Evolutionary conservation across 2,329 filamentous ascomycete species (phyloP).

Genomic region (Xylaria digitata): DNA sequence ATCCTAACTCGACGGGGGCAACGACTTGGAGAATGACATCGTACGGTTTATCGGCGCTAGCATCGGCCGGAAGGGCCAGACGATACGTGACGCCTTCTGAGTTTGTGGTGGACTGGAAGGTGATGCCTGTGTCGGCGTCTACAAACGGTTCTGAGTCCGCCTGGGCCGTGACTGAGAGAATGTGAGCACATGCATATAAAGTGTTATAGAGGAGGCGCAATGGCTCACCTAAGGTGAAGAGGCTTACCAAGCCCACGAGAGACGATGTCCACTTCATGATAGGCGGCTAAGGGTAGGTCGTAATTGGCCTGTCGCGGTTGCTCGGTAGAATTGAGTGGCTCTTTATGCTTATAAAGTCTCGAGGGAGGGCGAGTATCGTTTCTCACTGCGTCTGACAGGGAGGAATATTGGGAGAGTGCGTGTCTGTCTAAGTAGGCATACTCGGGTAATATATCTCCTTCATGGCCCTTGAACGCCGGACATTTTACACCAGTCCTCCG

Average conservation of each 20-base stretch:
- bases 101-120: constrained; percentile 56
- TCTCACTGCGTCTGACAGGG: background rate
- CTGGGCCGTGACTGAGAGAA: constrained; percentile 45
- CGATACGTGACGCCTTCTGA: constrained; percentile 49
- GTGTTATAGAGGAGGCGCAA: background rate
- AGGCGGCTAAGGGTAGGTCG: constrained; percentile 5
- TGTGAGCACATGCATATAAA: constrained; percentile 25
- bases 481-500: constrained; percentile 18
- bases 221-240: constrained; percentile 49
- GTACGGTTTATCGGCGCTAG: constrained; percentile 48
- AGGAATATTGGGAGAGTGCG: constrained; percentile 4
- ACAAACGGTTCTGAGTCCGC: constrained; percentile 51
- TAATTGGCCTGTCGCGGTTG: constrained; percentile 1
- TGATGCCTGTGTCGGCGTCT: constrained; percentile 56
- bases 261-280: constrained; percentile 51
- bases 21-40: constrained; percentile 55
- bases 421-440: constrained; percentile 20
- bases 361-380: background rate
- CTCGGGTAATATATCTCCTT: constrained; percentile 27
- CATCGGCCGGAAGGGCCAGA: constrained; percentile 52
- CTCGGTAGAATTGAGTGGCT: constrained; percentile 10
- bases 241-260: constrained; percentile 45
- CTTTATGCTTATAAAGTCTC: constrained; percentile 18
- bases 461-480: constrained; percentile 17
- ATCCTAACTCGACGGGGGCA: constrained; percentile 53